Evolutionary conservation across 1,284 basidiomycete genomes (phyloP), one percentile per base, ranked within the genome.

Genomic region (Ustilago esculenta): DNA sequence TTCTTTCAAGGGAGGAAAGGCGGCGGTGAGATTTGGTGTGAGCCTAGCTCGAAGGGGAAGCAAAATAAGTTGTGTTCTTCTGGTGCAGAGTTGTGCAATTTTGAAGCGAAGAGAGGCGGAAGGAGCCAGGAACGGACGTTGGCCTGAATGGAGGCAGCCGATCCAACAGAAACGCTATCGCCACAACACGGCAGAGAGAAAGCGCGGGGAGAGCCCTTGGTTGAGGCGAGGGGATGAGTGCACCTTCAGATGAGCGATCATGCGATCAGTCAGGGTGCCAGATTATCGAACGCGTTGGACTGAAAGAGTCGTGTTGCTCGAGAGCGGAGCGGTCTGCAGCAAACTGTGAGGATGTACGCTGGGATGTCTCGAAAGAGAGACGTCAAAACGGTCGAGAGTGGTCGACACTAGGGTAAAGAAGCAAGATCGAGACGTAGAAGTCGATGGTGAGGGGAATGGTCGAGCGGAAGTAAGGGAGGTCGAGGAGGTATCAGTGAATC

Each of bases 1-100:
- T n/a, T n/a, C n/a, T n/a, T n/a, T n/a, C n/a, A n/a, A n/a, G n/a
- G n/a, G n/a, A n/a, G n/a, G n/a, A n/a, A n/a, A n/a, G n/a, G n/a
- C n/a, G n/a, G n/a, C n/a, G n/a, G n/a, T n/a, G n/a, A n/a, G n/a
- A n/a, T n/a, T n/a, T n/a, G n/a, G n/a, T n/a, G n/a, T n/a, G n/a
- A n/a, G n/a, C n/a, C n/a, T n/a, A 6, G 27, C 12, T 29, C 27
- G 27, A 12, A 6, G 27, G 12, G 12, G 27, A 29, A 29, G 12
- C 6, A 23, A 29, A 41, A 30, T 7, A 17, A 33, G 42, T 50
- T 34, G 20, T 6, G 17, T 25, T 49, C 37, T 36, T 48, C 41
- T n/a, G 23, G 23, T 53, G 55, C 51, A 65, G 63, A 51, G 59
- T 65, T 24, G 63, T 65, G 63, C 63, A 45, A 46, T 32, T 24